Conservation (phyloP, 148 eudicot species). For the Rhododendron williamsianum region DNA sequence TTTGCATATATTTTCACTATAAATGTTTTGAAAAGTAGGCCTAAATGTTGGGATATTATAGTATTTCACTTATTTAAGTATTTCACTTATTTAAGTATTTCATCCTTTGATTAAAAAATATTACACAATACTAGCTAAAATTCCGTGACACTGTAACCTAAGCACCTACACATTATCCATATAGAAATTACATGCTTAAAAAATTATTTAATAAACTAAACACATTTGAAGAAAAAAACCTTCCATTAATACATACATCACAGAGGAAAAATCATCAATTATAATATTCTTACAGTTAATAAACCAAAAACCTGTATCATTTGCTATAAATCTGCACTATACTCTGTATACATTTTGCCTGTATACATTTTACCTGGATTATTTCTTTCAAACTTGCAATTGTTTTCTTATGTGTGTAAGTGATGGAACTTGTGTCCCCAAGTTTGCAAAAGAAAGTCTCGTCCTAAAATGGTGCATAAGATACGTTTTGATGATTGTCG, state of each 20-base stretch:
- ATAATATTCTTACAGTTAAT: neutral
- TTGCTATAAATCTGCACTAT: neutral
- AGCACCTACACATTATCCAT: neutral
- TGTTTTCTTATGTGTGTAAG: neutral
- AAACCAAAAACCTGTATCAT: neutral
- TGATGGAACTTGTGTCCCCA: neutral
- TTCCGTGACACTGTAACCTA: neutral
- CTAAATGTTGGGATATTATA: neutral
- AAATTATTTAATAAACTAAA: neutral
- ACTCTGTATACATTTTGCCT: neutral
- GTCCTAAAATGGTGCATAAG: neutral
- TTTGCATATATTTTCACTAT: neutral
- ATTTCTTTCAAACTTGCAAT: neutral
- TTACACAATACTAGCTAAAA: neutral
- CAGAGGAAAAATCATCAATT: neutral
- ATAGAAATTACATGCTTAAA: neutral
- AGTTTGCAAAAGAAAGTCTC: neutral
- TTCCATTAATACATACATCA: neutral
- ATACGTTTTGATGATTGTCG: neutral
- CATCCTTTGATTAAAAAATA: neutral
- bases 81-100: neutral
- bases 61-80: neutral
- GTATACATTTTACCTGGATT: neutral
- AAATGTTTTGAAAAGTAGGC: neutral
- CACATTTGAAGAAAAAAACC: neutral